These are phyloP conservation scores for Hydnum rufescens DNA, from an alignment of 768 basidiomycete genomes.

Conservation along the genomic window DNA sequence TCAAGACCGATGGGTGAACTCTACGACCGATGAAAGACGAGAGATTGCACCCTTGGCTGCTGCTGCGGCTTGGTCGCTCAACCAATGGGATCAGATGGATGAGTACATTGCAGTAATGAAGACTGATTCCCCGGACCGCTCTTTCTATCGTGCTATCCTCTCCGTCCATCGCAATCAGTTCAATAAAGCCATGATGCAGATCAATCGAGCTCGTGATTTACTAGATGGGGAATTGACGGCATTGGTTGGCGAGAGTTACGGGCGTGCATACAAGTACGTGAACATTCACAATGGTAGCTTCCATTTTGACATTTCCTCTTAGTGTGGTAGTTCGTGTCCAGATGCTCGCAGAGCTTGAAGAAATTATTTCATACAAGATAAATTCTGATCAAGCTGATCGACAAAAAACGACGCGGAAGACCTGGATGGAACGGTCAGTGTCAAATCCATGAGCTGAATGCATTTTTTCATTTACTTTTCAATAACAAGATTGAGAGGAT, in stretches of 20 bases:
- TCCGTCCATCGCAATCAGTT: slow-evolving; percentile 95
- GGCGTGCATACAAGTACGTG: slow-evolving; percentile 84
- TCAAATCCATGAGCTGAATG: neutral
- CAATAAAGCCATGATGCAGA: slow-evolving; percentile 71
- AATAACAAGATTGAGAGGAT: slow-evolving; percentile 57
- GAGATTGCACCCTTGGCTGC: slow-evolving; percentile 95
- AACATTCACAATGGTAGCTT: slow-evolving; percentile 7
- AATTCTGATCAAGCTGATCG: slow-evolving; percentile 83
- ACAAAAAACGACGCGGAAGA: slow-evolving; percentile 76
- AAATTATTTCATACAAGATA: slow-evolving; percentile 92
- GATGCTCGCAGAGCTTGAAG: slow-evolving; percentile 94
- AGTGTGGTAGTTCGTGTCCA: slow-evolving; percentile 95
- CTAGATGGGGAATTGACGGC: slow-evolving; percentile 81
- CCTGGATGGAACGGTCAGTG: slow-evolving; percentile 86
- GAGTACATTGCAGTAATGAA: slow-evolving; percentile 91
- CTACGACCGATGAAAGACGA: slow-evolving; percentile 61
- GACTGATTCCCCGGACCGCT: slow-evolving; percentile 76
- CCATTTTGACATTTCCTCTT: neutral
- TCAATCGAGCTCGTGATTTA: slow-evolving; percentile 80
- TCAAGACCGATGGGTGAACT: slow-evolving; percentile 70
- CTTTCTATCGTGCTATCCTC: slow-evolving; percentile 91
- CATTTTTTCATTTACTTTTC: neutral
- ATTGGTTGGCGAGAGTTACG: slow-evolving; percentile 88
- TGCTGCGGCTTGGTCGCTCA: slow-evolving; percentile 89
- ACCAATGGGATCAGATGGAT: slow-evolving; percentile 98